Percentiles rank a stretch among this genome's conserved stretches.
phyloP scores from a whole-genome alignment of 352 stramenopile species.

The Pythium phragmitis region DNA sequence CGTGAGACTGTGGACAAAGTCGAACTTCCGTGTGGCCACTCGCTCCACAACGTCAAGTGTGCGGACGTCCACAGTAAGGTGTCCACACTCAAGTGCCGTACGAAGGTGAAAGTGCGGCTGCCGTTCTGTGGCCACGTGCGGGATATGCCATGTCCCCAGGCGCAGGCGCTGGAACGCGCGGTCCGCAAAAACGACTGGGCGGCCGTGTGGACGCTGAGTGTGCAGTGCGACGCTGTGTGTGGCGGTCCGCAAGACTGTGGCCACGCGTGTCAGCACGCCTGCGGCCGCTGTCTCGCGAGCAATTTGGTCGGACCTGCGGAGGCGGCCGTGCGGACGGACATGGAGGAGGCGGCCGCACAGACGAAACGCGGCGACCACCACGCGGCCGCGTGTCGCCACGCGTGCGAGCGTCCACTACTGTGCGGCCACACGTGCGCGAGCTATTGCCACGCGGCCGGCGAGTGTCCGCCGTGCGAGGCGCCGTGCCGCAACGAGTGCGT shows the following conservation, averaged over 20 bases:
- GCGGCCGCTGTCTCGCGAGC: slow-evolving; percentile 36
- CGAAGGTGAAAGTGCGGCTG: slow-evolving; percentile 31
- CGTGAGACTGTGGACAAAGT: slow-evolving; percentile 38
- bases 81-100: slow-evolving; percentile 29
- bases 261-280: slow-evolving; percentile 39
- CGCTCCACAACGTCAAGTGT: not conserved
- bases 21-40: slow-evolving; percentile 54
- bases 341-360: slow-evolving; percentile 30
- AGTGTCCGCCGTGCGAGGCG: slow-evolving; percentile 55
- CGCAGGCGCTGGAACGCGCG: slow-evolving; percentile 1
- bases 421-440: slow-evolving; percentile 63
- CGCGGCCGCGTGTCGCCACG: slow-evolving; percentile 44
- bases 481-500: slow-evolving; percentile 53
- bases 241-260: slow-evolving; percentile 28
- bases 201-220: slow-evolving; percentile 11
- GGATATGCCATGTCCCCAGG: not conserved
- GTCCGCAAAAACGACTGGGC: slow-evolving; percentile 19
- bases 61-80: slow-evolving; percentile 13
- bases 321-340: slow-evolving; percentile 15
- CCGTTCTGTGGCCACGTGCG: slow-evolving; percentile 32
- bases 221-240: slow-evolving; percentile 30
- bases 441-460: slow-evolving; percentile 48
- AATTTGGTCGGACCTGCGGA: slow-evolving; percentile 29
- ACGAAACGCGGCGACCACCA: slow-evolving; percentile 30
- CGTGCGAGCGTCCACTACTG: slow-evolving; percentile 57